Conservation (phyloP, 2,329 filamentous ascomycete species). For the Leptoxyphium fumago region DNA sequence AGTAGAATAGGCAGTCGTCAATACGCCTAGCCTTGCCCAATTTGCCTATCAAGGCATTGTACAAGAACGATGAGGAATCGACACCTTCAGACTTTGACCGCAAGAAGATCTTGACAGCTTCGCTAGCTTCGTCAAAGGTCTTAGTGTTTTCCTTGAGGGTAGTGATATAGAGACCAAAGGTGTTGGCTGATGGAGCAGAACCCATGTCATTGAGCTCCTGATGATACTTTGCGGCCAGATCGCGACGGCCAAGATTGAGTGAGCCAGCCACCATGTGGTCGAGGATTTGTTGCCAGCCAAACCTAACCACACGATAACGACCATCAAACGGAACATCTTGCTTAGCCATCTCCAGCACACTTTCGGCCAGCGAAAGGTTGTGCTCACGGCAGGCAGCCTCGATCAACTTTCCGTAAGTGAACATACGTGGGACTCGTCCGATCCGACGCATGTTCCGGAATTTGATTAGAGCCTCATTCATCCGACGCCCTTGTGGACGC, state of each 20-base stretch:
- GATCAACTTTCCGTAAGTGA: conserved; percentile 93
- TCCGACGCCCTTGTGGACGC: conserved; percentile 52
- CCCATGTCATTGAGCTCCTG: conserved; percentile 85
- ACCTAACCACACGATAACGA: conserved; percentile 76
- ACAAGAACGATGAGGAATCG: conserved; percentile 89
- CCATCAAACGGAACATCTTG: conserved; percentile 72
- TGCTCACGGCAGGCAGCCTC: conserved; percentile 77
- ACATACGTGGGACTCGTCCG: conserved; percentile 84
- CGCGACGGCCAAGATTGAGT: conserved; percentile 66
- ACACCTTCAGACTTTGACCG: conserved; percentile 87
- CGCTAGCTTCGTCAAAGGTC: conserved; percentile 93
- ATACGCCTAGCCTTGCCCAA: conserved; percentile 95
- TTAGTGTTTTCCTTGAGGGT: conserved; percentile 93
- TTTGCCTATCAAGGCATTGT: conserved; percentile 97
- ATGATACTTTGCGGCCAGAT: conserved; percentile 72
- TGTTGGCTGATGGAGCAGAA: conserved; percentile 85
- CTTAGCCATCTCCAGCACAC: conserved; percentile 79
- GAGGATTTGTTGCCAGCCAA: conserved; percentile 91
- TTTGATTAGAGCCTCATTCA: conserved; percentile 67
- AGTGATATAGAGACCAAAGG: conserved; percentile 97
- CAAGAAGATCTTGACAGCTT: conserved; percentile 94
- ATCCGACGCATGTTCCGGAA: conserved; percentile 88
- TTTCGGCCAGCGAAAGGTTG: conserved; percentile 66
- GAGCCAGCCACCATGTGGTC: conserved; percentile 94
- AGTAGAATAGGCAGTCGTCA: conserved; percentile 95